Conservation (phyloP, 345 rosid genomes). For the Salix udensis region DNA sequence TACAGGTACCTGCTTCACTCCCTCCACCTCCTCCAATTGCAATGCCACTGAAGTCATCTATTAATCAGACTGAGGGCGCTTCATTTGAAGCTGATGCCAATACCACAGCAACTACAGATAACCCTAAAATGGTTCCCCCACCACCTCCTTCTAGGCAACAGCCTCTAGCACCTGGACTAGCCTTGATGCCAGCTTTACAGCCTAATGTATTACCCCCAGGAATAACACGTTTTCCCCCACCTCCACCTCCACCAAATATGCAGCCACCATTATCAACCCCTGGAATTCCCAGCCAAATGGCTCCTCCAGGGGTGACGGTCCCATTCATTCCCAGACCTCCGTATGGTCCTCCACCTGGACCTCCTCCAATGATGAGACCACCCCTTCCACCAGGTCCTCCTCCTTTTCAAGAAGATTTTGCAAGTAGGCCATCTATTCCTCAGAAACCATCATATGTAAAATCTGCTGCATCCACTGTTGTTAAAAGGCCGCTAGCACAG, state of each 20-base stretch:
- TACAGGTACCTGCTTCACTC: conserved; percentile 42
- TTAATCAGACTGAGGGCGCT: conserved; percentile 42
- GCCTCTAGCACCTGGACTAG: conserved; percentile 46
- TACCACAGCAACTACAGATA: conserved; percentile 43
- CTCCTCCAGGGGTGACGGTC: conserved; percentile 61
- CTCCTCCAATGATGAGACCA: conserved; percentile 88
- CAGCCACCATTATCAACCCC: conserved; percentile 42
- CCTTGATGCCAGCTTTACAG: conserved; percentile 42
- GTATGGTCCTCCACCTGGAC: conserved; percentile 82
- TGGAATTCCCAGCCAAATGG: conserved; percentile 48
- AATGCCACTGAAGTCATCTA: conserved; percentile 40
- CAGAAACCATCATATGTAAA: conserved; percentile 91
- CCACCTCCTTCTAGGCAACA: conserved; percentile 79
- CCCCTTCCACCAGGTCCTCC: conserved; percentile 99
- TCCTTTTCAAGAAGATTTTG: conserved; percentile 52
- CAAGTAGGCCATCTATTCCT: conserved; percentile 49
- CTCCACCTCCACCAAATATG: conserved; percentile 72
- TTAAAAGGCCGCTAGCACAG: conserved; percentile 96
- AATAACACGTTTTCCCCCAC: conserved; percentile 69
- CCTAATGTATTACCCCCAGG: conserved; percentile 67
- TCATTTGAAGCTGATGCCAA: conserved; percentile 42
- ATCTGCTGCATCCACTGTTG: conserved; percentile 98
- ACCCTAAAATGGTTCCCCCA: conserved; percentile 60
- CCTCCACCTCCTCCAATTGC: conserved; percentile 68
- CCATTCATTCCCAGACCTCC: conserved; percentile 80